Evolutionary conservation across 805 yeast species (phyloP).

Genomic region (Candida peoriensis): DNA sequence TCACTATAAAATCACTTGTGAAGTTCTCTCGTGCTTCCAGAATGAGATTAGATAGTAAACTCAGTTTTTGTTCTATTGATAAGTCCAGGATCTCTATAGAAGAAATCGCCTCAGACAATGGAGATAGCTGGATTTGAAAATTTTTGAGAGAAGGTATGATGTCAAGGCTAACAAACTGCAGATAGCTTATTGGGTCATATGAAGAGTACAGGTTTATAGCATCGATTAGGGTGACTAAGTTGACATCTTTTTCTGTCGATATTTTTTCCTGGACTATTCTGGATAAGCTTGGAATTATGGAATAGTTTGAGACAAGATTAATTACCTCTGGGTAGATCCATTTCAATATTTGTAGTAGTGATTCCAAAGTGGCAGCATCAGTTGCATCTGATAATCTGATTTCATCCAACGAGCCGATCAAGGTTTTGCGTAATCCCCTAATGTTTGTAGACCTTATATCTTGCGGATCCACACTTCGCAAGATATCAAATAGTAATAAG

Average conservation of each 20-base stretch:
- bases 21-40: neutral
- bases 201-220: slow-evolving; percentile 3
- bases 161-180: slow-evolving; percentile 4
- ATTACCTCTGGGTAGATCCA: neutral
- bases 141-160: slow-evolving; percentile 5
- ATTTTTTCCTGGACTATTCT: no score
- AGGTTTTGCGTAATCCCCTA: neutral
- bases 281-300: no score
- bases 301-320: no score
- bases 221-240: no score
- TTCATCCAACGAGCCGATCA: neutral
- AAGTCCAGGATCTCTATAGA: neutral
- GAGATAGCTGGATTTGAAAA: slow-evolving; percentile 3
- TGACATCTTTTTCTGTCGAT: no score
- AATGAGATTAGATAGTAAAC: slow-evolving; percentile 4
- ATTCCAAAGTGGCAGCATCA: no score
- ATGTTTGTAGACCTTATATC: neutral
- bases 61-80: slow-evolving; percentile 2
- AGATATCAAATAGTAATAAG: neutral
- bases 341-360: neutral
- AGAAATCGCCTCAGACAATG: slow-evolving; percentile 1
- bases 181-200: slow-evolving; percentile 1
- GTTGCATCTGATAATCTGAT: no score
- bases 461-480: neutral
- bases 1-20: slow-evolving; percentile 2